Percentiles rank a stretch among this genome's conserved stretches.
Evolutionary conservation across 202 grass and related monocot species (phyloP).

Genomic region (Panicum hallii): DNA sequence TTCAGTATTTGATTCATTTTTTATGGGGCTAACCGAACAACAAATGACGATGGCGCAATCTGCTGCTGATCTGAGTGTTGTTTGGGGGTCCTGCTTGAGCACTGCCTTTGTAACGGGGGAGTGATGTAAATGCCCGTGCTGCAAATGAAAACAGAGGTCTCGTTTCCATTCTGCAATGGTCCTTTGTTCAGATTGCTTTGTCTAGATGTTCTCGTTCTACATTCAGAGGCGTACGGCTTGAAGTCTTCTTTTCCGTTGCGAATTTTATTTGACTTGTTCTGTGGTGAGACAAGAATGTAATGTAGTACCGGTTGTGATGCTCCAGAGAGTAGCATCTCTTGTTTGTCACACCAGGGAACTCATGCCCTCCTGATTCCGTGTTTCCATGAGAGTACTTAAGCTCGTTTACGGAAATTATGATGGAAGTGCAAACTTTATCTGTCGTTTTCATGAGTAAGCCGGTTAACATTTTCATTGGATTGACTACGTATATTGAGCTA

Average conservation of each 20-base stretch:
- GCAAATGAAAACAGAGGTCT: neutral
- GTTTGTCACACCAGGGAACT: neutral
- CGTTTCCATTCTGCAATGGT: neutral
- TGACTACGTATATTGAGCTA: too few species aligned
- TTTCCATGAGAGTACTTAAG: too few species aligned
- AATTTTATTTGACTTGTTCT: neutral
- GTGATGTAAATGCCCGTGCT: conserved; percentile 35
- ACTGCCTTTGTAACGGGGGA: neutral
- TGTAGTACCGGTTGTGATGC: neutral
- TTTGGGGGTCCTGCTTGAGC: conserved; percentile 24
- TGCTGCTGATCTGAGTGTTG: conserved; percentile 43
- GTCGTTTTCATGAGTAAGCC: too few species aligned
- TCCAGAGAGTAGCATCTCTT: neutral
- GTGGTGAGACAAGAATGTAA: neutral
- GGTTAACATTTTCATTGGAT: too few species aligned
- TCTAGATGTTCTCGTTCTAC: neutral
- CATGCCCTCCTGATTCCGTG: too few species aligned
- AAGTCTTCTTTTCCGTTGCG: neutral
- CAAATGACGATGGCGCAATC: conserved; percentile 41
- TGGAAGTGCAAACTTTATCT: too few species aligned
- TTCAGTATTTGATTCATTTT: neutral
- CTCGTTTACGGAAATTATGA: too few species aligned
- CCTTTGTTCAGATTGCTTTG: neutral
- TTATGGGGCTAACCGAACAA: conserved; percentile 24
- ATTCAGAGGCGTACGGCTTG: too few species aligned